phyloP scores from a whole-genome alignment of 257 asterid genomes.

The Solanum etuberosum region DNA sequence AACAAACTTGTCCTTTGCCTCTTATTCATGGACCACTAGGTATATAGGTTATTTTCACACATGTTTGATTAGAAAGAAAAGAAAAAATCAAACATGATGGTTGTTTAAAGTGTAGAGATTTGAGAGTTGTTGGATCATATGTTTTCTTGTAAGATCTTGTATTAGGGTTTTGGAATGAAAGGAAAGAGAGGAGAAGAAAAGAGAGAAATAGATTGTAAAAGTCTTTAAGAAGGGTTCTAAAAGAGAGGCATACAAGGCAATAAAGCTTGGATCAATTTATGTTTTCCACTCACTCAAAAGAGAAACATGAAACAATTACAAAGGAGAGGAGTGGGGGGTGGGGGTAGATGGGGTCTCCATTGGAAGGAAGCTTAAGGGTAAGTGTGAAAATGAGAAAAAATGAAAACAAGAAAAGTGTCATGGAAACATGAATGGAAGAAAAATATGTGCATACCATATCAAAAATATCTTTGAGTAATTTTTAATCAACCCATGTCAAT shows the following conservation, averaged over 20 bases:
- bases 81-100: not conserved
- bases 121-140: not conserved
- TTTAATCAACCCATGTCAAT: not conserved
- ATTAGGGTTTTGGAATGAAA: not conserved
- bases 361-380: slow-evolving; percentile 19
- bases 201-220: not conserved
- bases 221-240: slow-evolving; percentile 30
- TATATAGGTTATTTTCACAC: not conserved
- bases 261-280: slow-evolving; percentile 8
- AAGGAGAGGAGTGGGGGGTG: not conserved
- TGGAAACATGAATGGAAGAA: not conserved
- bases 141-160: not conserved
- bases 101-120: not conserved
- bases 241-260: slow-evolving; percentile 6
- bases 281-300: slow-evolving; percentile 2
- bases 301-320: not conserved
- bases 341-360: slow-evolving; percentile 52
- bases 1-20: not conserved
- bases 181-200: not conserved
- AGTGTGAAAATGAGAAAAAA: slow-evolving; percentile 10
- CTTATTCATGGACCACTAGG: slow-evolving; percentile 1
- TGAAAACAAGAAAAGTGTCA: not conserved
- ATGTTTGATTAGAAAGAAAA: not conserved
- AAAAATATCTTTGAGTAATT: not conserved
- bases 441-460: not conserved